Base-by-base conservation (phyloP, 2,329 filamentous ascomycete genomes). In the Beauveria sp. region DNA sequence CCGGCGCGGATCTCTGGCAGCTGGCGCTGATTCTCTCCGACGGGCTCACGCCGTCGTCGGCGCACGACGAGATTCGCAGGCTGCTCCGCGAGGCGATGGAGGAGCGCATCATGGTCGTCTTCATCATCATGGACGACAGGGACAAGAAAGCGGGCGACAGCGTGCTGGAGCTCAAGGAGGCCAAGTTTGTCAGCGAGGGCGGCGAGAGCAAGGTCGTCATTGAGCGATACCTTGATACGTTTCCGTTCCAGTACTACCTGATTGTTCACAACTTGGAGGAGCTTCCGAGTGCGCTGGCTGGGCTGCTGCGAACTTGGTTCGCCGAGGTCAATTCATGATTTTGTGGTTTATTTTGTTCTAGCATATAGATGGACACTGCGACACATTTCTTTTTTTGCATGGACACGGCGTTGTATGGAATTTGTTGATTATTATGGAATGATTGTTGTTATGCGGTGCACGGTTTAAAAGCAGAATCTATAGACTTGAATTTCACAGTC, bases 51-150 rank as follows among this genome's bases (percentile, higher is more conserved):
- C 91, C 96, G 57, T 86, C 83, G 43, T 78, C 80, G 1, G 88
- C 92, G 53, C 93, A 97, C 72, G 90, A 92, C 20, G 81, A 84
- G 5, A 92, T 99, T 66, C 84, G 90, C 18, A 81, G 91, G 5
- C 81, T 97, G 24, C 85, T 99, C 12, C 83, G 94, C 10, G 88
- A 93, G 74, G 93, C 94, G 1, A 86, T 92, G 69, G 92, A 97
- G 73, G 91, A 97, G 75, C 83, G 92, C 18, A 96, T 99, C 71
- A 97, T 99, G 91, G 87, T 97, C 64, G 93, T 99, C 6, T 99
- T 99, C 73, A 91, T 99, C 68, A 89, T 99, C 69, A 91, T 99
- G 70, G 94, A 99, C 77, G 82, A 84, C 67, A 77, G 75, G 22
- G 68, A 70, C 37, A 73, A 71, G 65, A 73, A 72, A 66, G 73